Base-by-base conservation (phyloP, 371 early-diverging fungal genomes). In the Mucor ambiguus region DNA sequence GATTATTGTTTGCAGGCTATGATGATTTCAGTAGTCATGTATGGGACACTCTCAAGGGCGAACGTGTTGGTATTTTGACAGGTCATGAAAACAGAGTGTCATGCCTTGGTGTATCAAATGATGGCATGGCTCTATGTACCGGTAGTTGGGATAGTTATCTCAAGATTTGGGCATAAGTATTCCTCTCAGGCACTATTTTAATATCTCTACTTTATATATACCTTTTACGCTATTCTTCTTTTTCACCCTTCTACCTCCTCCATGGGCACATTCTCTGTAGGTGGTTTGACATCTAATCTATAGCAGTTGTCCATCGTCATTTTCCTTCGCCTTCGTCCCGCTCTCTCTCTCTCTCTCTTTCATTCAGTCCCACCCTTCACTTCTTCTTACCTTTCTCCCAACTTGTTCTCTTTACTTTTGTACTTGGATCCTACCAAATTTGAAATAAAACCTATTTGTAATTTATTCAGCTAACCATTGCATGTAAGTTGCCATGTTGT, bases 1-100 rank as follows among this genome's bases (percentile, higher is more conserved):
- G 98, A 54, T 79, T 98, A 32, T 75, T 98, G 60, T 98, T 98
- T 85, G 96, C 97, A 24, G 98, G 98, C 41, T 98, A 98, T 72
- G 98, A 98, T 72, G 98, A 98, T 79, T 97, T 92, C 73, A 97
- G 95, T 79, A 93, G 95, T 87, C 96, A 97, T 69, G 98, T 96
- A 5, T 98, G 98, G 98, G 98, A 98, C 78, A 95, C 96, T 16
- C 86, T 98, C 57, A 94, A 94, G 77, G 95, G 94, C 55, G 94
- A 97, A 58, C 87, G 96, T 61, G 96, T 97, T 26, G 97, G 97
- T 52, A 93, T 96, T 2, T 77, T 98, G 67, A 89, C 95, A 46
- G 92, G 92, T n/a, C 98, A 98, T 77, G 98, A 98, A 58, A 98
- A 98, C 84, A 90, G 98, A 46, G 98, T 98, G 18, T 93, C 93